Percentiles rank a stretch among this genome's conserved stretches.
phyloP scores from a whole-genome alignment of 371 early-diverging fungal genomes.

The Conidiobolus incongruus region DNA sequence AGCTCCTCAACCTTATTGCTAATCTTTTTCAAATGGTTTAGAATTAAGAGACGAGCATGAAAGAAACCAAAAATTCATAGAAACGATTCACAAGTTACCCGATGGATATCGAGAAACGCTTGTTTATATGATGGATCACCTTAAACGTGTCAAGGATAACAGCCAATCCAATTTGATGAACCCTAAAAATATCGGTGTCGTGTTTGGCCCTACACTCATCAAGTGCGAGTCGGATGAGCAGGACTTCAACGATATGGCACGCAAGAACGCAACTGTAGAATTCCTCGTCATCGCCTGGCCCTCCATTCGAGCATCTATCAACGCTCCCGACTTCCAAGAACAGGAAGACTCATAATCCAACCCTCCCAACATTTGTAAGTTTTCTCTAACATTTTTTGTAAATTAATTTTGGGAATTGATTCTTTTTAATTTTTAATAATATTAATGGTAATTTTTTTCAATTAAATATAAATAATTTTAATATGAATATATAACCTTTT shows the following conservation, averaged over 20 bases:
- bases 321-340: neutral
- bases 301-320: neutral
- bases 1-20: too few relatives aligned
- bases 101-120: slow-evolving; percentile 26
- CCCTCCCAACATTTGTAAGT: too few relatives aligned
- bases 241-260: slow-evolving; percentile 58
- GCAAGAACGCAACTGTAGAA: slow-evolving; percentile 48
- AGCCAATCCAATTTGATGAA: slow-evolving; percentile 61
- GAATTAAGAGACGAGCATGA: slow-evolving; percentile 6
- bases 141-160: slow-evolving; percentile 16
- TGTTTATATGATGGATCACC: slow-evolving; percentile 29
- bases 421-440: too few relatives aligned
- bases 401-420: too few relatives aligned
- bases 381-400: too few relatives aligned
- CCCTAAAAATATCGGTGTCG: slow-evolving; percentile 68
- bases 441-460: too few relatives aligned
- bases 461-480: too few relatives aligned
- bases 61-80: slow-evolving; percentile 1
- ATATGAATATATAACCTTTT: too few relatives aligned
- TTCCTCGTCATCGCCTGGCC: slow-evolving; percentile 11
- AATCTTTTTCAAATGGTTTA: too few relatives aligned
- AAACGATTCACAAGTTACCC: slow-evolving; percentile 18
- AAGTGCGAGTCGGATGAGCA: slow-evolving; percentile 29
- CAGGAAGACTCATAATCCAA: too few relatives aligned
- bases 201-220: slow-evolving; percentile 85